Conservation (phyloP, 441 rosid genomes). For the Lepidium campestre region DNA sequence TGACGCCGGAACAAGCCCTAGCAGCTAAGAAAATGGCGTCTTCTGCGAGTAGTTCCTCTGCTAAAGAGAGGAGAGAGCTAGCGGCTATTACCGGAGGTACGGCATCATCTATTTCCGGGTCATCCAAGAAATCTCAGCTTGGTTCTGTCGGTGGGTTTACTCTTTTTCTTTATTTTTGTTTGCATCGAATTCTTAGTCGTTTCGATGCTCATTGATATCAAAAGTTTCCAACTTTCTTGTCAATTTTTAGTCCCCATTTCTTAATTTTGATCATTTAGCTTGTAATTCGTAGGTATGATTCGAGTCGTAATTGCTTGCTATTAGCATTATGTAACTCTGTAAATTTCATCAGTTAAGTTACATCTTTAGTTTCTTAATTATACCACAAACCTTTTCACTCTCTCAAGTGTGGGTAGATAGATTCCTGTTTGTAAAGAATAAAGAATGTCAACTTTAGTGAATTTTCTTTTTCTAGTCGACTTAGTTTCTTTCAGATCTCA, state of each 20-base stretch:
- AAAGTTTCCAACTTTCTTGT: slow-evolving; percentile 6
- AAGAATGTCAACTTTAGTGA: neutral
- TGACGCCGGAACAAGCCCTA: slow-evolving; percentile 74
- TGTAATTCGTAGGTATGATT: neutral
- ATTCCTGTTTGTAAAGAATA: neutral
- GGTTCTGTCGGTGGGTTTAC: slow-evolving; percentile 46
- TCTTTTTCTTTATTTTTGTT: neutral
- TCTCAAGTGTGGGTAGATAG: neutral
- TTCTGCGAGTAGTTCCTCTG: slow-evolving; percentile 31
- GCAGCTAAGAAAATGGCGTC: slow-evolving; percentile 77
- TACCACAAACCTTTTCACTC: neutral
- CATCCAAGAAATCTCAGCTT: slow-evolving; percentile 46
- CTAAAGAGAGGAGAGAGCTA: slow-evolving; percentile 42
- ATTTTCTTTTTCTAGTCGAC: neutral
- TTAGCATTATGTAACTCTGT: neutral
- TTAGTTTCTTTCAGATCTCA: neutral
- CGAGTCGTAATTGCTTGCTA: neutral
- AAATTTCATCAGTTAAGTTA: neutral
- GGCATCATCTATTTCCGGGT: slow-evolving; percentile 34
- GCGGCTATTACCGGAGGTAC: slow-evolving; percentile 33
- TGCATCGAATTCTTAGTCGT: neutral
- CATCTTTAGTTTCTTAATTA: neutral
- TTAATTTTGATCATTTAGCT: neutral
- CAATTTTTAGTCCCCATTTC: neutral
- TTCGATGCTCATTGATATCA: neutral